Evolutionary conservation across 2,329 filamentous ascomycete genomes (phyloP).

Genomic region (Piedraia hortae): DNA sequence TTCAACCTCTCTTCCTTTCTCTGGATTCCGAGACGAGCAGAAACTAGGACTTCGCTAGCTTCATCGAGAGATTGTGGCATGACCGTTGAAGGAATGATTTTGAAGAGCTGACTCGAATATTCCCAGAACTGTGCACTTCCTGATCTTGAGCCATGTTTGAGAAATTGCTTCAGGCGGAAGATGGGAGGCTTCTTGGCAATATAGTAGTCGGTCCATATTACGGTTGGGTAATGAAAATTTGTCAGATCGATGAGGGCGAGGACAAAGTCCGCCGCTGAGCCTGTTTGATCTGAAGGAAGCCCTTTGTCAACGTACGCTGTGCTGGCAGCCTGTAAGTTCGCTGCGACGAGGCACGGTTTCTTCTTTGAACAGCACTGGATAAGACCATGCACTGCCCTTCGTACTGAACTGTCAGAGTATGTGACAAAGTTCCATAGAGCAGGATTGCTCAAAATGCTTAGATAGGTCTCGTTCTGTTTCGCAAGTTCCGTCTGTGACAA

Average conservation of each 20-base stretch:
- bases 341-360: conserved; percentile 15
- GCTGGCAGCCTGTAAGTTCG: conserved; percentile 27
- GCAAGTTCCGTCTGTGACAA: conserved; percentile 24
- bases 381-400: conserved; percentile 29
- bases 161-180: conserved; percentile 37
- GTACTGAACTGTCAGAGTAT: conserved; percentile 28
- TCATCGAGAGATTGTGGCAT: conserved; percentile 27
- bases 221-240: conserved; percentile 28
- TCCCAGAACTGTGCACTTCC: conserved; percentile 47
- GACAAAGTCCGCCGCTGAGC: conserved; percentile 46
- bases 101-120: conserved; percentile 33
- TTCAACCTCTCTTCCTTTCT: conserved; percentile 49
- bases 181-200: conserved; percentile 27
- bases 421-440: conserved; percentile 31
- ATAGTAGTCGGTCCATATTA: conserved; percentile 47
- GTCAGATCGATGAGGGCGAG: conserved; percentile 41
- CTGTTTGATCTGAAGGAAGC: conserved; percentile 41
- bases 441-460: conserved; percentile 35
- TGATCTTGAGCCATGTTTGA: conserved; percentile 66
- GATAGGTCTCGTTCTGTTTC: conserved; percentile 34
- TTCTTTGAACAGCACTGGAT: conserved; percentile 23
- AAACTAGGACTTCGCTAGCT: conserved; percentile 32
- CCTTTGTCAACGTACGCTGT: conserved; percentile 47
- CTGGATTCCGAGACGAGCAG: conserved; percentile 42
- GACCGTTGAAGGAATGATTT: conserved; percentile 25